These are phyloP conservation scores for Davidsoniella neocaledoniae DNA, from an alignment of 2,329 filamentous ascomycete species.

Conservation along the genomic window DNA sequence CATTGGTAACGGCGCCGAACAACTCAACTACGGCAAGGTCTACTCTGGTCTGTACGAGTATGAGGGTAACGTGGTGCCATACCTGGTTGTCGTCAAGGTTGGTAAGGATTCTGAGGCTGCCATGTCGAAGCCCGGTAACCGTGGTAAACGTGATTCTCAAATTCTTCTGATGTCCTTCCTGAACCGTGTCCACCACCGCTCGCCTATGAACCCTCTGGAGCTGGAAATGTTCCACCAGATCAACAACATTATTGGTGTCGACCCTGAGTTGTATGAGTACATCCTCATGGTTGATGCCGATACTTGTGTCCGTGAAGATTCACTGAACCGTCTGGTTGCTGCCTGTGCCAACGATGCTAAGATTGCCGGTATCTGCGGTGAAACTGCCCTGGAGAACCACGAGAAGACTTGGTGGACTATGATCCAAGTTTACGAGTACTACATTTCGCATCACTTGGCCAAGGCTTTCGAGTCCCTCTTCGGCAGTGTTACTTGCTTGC, in stretches of 20 bases:
- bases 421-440: slow-evolving; percentile 99
- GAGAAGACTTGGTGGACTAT: slow-evolving; percentile 96
- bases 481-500: slow-evolving; percentile 94
- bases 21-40: slow-evolving; percentile 96
- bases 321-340: slow-evolving; percentile 79
- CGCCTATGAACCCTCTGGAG: slow-evolving; percentile 89
- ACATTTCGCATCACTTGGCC: slow-evolving; percentile 89
- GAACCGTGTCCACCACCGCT: slow-evolving; percentile 88
- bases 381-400: slow-evolving; percentile 91
- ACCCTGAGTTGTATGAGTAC: slow-evolving; percentile 94
- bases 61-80: slow-evolving; percentile 94
- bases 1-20: slow-evolving; percentile 71
- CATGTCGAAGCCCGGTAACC: slow-evolving; percentile 88
- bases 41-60: slow-evolving; percentile 96
- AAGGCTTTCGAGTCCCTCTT: slow-evolving; percentile 98
- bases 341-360: slow-evolving; percentile 87
- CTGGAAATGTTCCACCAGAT: slow-evolving; percentile 98
- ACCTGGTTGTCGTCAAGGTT: slow-evolving; percentile 89
- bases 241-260: slow-evolving; percentile 97
- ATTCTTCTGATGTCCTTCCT: slow-evolving; percentile 93
- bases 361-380: slow-evolving; percentile 93
- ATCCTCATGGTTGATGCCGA: slow-evolving; percentile 96
- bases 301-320: slow-evolving; percentile 83
- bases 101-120: slow-evolving; percentile 89
- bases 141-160: slow-evolving; percentile 96